Conservation (phyloP, 345 rosid genomes). For the Ailanthus altissimus region DNA sequence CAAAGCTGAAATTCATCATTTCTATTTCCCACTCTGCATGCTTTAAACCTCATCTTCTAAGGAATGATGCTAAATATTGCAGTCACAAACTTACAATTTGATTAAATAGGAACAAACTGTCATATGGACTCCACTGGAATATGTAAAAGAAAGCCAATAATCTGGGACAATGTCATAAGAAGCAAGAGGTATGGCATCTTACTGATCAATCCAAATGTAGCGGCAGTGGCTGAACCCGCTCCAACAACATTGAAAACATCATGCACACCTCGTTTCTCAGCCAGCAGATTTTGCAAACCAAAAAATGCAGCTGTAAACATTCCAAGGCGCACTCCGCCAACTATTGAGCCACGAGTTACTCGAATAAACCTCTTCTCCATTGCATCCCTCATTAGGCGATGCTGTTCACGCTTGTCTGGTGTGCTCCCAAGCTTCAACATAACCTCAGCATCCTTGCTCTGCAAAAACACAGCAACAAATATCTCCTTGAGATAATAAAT, state of each 20-base stretch:
- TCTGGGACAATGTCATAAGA: not conserved
- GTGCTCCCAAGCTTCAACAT: conserved; percentile 97
- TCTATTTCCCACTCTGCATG: not conserved
- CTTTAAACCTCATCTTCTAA: not conserved
- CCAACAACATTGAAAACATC: conserved; percentile 83
- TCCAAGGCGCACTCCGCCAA: conserved; percentile 93
- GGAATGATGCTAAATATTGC: not conserved
- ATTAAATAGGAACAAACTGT: not conserved
- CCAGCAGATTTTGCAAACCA: conserved; percentile 72
- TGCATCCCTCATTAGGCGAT: conserved; percentile 87
- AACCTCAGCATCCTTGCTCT: conserved; percentile 97
- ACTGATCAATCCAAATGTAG: conserved; percentile 82
- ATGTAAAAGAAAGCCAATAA: not conserved
- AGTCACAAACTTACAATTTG: not conserved
- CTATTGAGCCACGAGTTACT: conserved; percentile 85
- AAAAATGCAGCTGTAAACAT: conserved; percentile 85
- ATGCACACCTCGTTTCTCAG: conserved; percentile 77
- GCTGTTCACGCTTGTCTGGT: conserved; percentile 82
- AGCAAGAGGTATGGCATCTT: conserved; percentile 25
- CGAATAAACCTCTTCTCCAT: conserved; percentile 91
- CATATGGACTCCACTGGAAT: not conserved
- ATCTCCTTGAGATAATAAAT: not conserved
- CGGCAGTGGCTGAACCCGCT: conserved; percentile 96
- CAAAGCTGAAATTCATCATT: not conserved
- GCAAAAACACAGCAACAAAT: conserved; percentile 21